These are phyloP conservation scores for Sanchytrium tribonematis DNA, from an alignment of 371 early-diverging fungal genomes.

Conservation along the genomic window DNA sequence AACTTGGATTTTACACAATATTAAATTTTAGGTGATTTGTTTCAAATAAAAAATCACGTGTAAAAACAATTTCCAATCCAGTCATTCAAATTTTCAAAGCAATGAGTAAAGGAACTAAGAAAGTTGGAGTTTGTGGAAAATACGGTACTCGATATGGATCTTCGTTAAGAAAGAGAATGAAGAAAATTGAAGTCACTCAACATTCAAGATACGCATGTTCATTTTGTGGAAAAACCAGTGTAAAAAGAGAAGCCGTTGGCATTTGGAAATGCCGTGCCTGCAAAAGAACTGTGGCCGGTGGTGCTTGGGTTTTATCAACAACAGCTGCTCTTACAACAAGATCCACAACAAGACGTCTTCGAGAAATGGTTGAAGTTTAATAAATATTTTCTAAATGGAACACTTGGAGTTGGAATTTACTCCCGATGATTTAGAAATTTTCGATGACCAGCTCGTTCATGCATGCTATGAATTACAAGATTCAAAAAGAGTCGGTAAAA, in stretches of 20 bases:
- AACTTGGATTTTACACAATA: too few species aligned
- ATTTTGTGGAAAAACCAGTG: conserved; percentile 89
- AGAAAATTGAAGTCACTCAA: conserved; percentile 99
- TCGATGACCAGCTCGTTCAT: background rate
- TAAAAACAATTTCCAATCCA: conserved; percentile 1
- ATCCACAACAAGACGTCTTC: conserved; percentile 83
- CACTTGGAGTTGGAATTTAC: background rate
- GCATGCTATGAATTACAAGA: background rate
- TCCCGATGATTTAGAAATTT: background rate
- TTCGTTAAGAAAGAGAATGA: conserved; percentile 96
- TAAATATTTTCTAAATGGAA: background rate
- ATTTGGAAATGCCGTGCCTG: conserved; percentile 99
- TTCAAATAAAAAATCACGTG: background rate
- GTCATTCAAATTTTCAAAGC: background rate
- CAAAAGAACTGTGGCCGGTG: conserved; percentile 88
- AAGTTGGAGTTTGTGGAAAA: conserved; percentile 98
- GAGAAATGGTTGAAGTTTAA: conserved; percentile 78
- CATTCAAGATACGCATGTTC: conserved; percentile 96
- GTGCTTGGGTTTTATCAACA: conserved; percentile 92
- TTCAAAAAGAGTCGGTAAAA: background rate
- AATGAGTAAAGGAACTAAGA: conserved; percentile 67
- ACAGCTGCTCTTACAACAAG: conserved; percentile 71
- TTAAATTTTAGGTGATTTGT: background rate
- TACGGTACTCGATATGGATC: conserved; percentile 99
- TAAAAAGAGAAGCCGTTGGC: conserved; percentile 90